These are phyloP conservation scores for Lachnellula hyalina DNA, from an alignment of 2,329 filamentous ascomycete genomes.

Conservation along the genomic window DNA sequence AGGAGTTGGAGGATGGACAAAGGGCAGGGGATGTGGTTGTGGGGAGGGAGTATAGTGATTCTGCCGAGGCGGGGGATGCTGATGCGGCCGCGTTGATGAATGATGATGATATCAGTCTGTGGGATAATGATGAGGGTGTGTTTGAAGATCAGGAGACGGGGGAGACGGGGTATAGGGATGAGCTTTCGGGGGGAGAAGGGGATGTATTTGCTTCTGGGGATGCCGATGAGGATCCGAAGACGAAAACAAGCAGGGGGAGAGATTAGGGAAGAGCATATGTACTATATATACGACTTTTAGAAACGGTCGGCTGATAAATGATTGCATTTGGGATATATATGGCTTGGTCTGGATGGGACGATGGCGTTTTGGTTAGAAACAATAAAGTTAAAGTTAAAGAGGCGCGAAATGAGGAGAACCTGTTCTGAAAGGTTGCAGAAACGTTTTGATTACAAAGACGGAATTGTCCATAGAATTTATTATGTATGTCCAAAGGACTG, in stretches of 20 bases:
- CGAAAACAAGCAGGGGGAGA: neutral
- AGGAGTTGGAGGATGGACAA: constrained; percentile 25
- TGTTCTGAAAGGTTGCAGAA: too few relatives aligned
- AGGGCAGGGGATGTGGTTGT: constrained; percentile 5
- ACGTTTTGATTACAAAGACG: too few relatives aligned
- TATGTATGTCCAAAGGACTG: too few relatives aligned
- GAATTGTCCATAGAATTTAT: too few relatives aligned
- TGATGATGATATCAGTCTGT: constrained; percentile 31
- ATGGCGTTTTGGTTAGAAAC: neutral
- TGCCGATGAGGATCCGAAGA: constrained; percentile 9
- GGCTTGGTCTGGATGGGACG: neutral
- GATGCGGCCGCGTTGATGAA: constrained; percentile 28
- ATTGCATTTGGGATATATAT: neutral
- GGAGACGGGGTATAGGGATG: constrained; percentile 24
- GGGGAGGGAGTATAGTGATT: constrained; percentile 20
- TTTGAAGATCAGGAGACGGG: constrained; percentile 7
- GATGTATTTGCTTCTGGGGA: constrained; percentile 25
- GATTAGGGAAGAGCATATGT: neutral
- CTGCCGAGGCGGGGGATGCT: constrained; percentile 6
- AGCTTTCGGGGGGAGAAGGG: constrained; percentile 28
- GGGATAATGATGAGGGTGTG: constrained; percentile 25
- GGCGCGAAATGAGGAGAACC: too few relatives aligned
- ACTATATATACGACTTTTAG: neutral
- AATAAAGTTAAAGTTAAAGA: neutral
- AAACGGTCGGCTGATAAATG: neutral